phyloP scores from a whole-genome alignment of 1,139 yeast species.

The Yamadazyma sp. region DNA sequence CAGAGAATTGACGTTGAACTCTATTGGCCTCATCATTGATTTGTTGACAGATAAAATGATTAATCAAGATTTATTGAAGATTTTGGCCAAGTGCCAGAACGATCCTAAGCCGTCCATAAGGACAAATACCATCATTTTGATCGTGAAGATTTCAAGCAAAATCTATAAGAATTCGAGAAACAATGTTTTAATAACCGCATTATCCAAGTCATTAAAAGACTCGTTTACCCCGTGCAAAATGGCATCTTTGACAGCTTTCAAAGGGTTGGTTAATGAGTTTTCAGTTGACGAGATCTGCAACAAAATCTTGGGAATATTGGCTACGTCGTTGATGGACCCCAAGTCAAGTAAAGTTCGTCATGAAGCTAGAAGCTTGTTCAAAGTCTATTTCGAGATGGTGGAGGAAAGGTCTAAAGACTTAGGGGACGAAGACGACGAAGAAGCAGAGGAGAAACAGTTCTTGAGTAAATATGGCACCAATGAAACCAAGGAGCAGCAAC shows the following conservation, averaged over 20 bases:
- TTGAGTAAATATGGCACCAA: constrained; percentile 29
- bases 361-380: constrained; percentile 70
- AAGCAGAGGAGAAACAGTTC: constrained; percentile 38
- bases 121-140: constrained; percentile 77
- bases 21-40: constrained; percentile 62
- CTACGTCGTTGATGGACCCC: constrained; percentile 78
- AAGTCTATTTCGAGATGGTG: constrained; percentile 62
- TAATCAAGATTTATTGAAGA: constrained; percentile 79
- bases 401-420: constrained; percentile 59
- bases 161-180: constrained; percentile 61
- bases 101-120: constrained; percentile 83
- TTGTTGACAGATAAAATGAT: constrained; percentile 77
- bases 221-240: constrained; percentile 74
- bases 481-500: constrained; percentile 8
- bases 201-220: constrained; percentile 80
- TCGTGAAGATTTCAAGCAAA: constrained; percentile 67
- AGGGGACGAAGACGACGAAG: constrained; percentile 49
- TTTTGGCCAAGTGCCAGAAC: constrained; percentile 83
- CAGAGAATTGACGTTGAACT: constrained; percentile 77
- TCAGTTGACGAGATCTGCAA: constrained; percentile 76
- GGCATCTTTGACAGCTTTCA: constrained; percentile 77
- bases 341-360: constrained; percentile 63
- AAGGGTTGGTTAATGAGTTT: constrained; percentile 62
- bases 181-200: constrained; percentile 83
- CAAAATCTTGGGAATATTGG: constrained; percentile 81